Evolutionary conservation across 1,284 basidiomycete genomes (phyloP).

Genomic region (Papiliotrema flavescens): DNA sequence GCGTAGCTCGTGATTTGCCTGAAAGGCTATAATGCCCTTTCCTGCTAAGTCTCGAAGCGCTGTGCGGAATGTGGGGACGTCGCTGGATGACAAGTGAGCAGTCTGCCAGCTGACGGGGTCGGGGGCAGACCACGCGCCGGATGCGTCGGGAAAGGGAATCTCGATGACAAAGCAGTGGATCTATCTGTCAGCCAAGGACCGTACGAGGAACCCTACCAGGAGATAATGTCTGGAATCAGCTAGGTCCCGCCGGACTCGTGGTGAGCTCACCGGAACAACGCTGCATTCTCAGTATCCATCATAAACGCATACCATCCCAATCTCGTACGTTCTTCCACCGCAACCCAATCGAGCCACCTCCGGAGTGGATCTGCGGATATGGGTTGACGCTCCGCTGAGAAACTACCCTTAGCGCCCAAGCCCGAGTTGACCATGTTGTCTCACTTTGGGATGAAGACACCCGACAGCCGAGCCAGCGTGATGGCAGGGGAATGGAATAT

Average conservation of each 20-base stretch:
- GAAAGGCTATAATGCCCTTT: slow-evolving; percentile 9
- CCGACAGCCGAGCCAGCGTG: slow-evolving; percentile 18
- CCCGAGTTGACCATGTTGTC: background rate
- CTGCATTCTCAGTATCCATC: slow-evolving; percentile 28
- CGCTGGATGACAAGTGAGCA: background rate
- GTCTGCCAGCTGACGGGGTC: slow-evolving; percentile 14
- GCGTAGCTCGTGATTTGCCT: background rate
- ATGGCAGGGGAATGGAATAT: slow-evolving; percentile 29
- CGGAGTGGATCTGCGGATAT: slow-evolving; percentile 11
- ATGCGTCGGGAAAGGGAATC: slow-evolving; percentile 12
- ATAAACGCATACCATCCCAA: slow-evolving; percentile 28
- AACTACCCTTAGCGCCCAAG: background rate
- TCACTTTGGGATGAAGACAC: slow-evolving; percentile 15
- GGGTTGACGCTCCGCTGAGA: background rate
- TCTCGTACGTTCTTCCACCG: slow-evolving; percentile 22
- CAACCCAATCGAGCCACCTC: slow-evolving; percentile 26
- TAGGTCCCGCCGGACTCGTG: background rate
- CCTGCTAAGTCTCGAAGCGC: slow-evolving; percentile 21
- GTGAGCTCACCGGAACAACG: slow-evolving; percentile 12
- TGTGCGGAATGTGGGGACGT: slow-evolving; percentile 14
- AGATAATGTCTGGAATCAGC: slow-evolving; percentile 8
- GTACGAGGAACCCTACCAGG: slow-evolving; percentile 6
- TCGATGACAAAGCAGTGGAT: slow-evolving; percentile 17
- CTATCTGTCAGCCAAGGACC: slow-evolving; percentile 1
- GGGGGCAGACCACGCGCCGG: slow-evolving; percentile 12